phyloP scores from a whole-genome alignment of 1,284 basidiomycete species.

The Irpex sp. region DNA sequence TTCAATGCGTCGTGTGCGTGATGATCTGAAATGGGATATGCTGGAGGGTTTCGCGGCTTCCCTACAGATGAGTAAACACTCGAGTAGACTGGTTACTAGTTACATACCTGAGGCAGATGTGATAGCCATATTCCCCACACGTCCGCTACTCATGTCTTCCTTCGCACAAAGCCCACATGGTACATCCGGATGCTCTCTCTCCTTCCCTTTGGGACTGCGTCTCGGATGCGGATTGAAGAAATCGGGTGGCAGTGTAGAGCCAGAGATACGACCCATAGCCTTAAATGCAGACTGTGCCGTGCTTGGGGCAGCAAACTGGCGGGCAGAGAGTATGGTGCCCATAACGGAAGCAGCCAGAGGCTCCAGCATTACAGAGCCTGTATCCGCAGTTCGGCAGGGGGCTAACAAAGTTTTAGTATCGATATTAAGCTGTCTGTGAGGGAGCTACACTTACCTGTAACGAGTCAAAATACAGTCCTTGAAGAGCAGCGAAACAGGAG shows the following conservation, averaged over 20 bases:
- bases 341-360: constrained; percentile 48
- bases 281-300: constrained; percentile 19
- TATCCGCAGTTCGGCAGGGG: constrained; percentile 29
- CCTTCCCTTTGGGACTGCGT: constrained; percentile 45
- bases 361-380: constrained; percentile 42
- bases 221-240: constrained; percentile 55
- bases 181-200: constrained; percentile 32
- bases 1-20: constrained; percentile 19
- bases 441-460: background rate
- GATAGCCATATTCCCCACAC: constrained; percentile 1
- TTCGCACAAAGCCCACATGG: constrained; percentile 20
- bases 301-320: constrained; percentile 29
- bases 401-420: constrained; percentile 6
- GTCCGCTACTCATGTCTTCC: constrained; percentile 2
- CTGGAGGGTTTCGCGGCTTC: background rate
- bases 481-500: background rate
- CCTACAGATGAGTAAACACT: background rate
- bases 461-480: background rate
- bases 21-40: background rate
- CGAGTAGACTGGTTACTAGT: background rate
- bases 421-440: background rate
- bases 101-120: constrained; percentile 6
- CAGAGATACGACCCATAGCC: constrained; percentile 22
- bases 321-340: constrained; percentile 45
- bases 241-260: constrained; percentile 33